Evolutionary conservation across 345 rosid genomes (phyloP).

Genomic region (Luvunga scandens): DNA sequence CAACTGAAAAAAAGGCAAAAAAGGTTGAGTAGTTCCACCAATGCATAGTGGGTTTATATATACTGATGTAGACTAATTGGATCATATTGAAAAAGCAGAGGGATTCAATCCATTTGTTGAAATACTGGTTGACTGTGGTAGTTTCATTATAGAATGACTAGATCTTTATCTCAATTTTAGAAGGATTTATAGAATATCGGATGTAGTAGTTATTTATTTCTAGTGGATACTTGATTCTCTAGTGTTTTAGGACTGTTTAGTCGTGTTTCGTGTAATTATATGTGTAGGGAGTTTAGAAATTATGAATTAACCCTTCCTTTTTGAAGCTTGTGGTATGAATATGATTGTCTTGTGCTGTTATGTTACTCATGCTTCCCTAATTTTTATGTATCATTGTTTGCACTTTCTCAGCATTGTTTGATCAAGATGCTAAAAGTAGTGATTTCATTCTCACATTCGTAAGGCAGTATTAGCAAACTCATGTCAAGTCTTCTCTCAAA

Average conservation of each 20-base stretch:
- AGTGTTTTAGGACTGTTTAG: background rate
- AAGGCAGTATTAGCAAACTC: background rate
- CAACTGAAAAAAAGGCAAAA: background rate
- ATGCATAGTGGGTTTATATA: background rate
- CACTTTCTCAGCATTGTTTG: background rate
- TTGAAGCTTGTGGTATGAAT: background rate
- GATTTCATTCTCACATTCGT: background rate
- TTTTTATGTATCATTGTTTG: background rate
- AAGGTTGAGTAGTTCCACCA: background rate
- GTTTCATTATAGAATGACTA: background rate
- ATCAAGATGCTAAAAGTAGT: background rate
- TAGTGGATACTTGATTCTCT: background rate
- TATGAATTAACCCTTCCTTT: background rate
- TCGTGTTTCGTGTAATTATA: background rate
- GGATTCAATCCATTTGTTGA: background rate
- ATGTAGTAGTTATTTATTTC: background rate
- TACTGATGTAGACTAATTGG: background rate
- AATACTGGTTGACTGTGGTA: background rate
- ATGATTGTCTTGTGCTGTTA: background rate
- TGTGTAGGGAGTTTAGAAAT: background rate
- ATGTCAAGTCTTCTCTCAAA: background rate
- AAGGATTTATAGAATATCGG: background rate
- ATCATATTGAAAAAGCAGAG: background rate
- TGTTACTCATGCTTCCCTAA: background rate
- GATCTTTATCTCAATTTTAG: background rate